Conservation (phyloP, 2,329 filamentous ascomycete genomes). For the Stylonectria norvegica region DNA sequence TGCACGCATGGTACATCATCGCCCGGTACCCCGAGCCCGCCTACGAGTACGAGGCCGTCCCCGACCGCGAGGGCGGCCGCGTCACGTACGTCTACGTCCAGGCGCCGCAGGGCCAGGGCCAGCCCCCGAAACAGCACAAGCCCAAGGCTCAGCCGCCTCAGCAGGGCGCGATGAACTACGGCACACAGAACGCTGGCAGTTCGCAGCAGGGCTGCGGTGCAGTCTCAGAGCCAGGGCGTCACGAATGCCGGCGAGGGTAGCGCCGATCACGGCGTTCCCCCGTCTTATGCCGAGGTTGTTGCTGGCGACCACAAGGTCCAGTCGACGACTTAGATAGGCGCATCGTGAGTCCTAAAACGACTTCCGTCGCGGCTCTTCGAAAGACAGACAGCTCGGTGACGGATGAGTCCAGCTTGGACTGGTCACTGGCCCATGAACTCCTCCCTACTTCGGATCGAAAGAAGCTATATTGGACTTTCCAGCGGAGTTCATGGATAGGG, state of each 20-base stretch:
- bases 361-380: too few species aligned
- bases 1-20: slow-evolving; percentile 99
- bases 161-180: slow-evolving; percentile 44
- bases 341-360: too few species aligned
- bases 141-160: slow-evolving; percentile 24
- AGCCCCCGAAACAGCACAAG: slow-evolving; percentile 27
- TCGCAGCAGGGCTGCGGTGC: slow-evolving; percentile 20
- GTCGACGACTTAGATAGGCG: slow-evolving; percentile 33
- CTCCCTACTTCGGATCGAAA: too few species aligned
- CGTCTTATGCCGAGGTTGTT: slow-evolving; percentile 86
- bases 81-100: slow-evolving; percentile 79
- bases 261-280: slow-evolving; percentile 55
- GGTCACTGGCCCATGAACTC: too few species aligned
- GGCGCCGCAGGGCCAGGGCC: slow-evolving; percentile 38
- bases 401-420: too few species aligned
- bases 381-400: too few species aligned
- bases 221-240: slow-evolving; percentile 31
- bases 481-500: slow-evolving; percentile 17
- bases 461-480: too few species aligned
- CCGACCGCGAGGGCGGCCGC: slow-evolving; percentile 52
- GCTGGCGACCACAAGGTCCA: slow-evolving; percentile 91
- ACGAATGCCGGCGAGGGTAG: slow-evolving; percentile 40
- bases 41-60: slow-evolving; percentile 64
- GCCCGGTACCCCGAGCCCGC: slow-evolving; percentile 76
- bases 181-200: slow-evolving; percentile 32